Base-by-base conservation (phyloP, 1,284 basidiomycete species). In the Microbotryomycetes sp. region DNA sequence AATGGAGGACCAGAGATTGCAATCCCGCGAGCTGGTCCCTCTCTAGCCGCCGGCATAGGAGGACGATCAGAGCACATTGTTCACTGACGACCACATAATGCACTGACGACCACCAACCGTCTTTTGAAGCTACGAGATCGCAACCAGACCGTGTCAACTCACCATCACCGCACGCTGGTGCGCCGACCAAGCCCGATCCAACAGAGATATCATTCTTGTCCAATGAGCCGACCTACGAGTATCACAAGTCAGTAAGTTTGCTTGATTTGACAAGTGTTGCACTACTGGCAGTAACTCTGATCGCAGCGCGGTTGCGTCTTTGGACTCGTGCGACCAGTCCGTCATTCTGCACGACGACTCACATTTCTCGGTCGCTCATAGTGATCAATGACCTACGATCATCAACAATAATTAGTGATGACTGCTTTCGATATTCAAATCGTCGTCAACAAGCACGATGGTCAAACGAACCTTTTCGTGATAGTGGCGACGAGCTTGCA, bases 171-270 rank as follows among this genome's bases (percentile, higher is more conserved):
- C 82, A 96, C 81, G 91, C 92, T 76, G 94, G 94, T 60, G 96
- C 96, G 60, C 96, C 96, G 54, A 99, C 96, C 57, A 99, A 87
- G 53, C 96, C 96, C 63, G 94, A 97, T 46, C 96, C 96, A 62
- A 99, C 92, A 76, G 96, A 86, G 45, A 81, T 70, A 75, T 97
- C 92, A 70, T 82, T 84, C 80, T 97, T 97, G 73, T 89, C 87
- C 72, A 98, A 83, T 56, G 92, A 96, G 64, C 94, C 94, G 56
- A 97, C 92, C 91, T 96, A n/a, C n/a, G n/a, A n/a, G n/a, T n/a
- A n/a, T n/a, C n/a, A n/a, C n/a, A n/a, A n/a, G n/a, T n/a, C n/a
- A n/a, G 73, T 16, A 70, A 50, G 55, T 32, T 25, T 6, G 16
- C 19, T 30, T 42, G 23, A 30, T 3, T 42, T 9, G 19, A 42